Base-by-base conservation (phyloP, 2,329 filamentous ascomycete species). In the Podosphaera xanthii region DNA sequence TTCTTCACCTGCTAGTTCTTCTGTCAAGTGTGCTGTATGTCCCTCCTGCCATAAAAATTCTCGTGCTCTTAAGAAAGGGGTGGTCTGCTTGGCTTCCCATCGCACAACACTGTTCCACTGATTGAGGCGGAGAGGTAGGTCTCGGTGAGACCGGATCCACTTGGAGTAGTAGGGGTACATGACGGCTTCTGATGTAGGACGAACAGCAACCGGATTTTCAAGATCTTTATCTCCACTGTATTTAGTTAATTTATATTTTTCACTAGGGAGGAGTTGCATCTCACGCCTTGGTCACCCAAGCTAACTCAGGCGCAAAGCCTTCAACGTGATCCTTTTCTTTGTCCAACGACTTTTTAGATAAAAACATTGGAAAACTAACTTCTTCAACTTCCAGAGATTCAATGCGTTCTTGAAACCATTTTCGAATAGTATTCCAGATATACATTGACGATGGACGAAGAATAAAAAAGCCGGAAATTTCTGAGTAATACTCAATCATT, bases 21-120 rank as follows among this genome's bases (percentile, higher is more conserved):
- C 82, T 0, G 86, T 94, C 67, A 97, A 72, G 72, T 96, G 90
- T 50, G 92, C 92, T 38, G 85, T 88, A 61, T 69, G 66, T 61
- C 67, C 92, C 74, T 98, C 92, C 72, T 98, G 92, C 92, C 92
- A 98, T 64, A 97, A 74, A 72, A 98, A 98, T 72, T 98, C 92
- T 71, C 94, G 79, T 53, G 91, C 91, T 66, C 91, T 79, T 60
- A 98, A 78, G 76, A 97, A 97, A 46, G 81, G 81, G n/a, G 80
- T 83, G 33, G 80, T 83, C 71, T 94, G 88, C 77, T 97, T 97
- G 70, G 94, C 94, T 73, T 97, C 92, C 92, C 92, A 97, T 67
- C 91, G 82, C 56, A 96, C 84, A 34, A 87, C 84, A 64, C 67
- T 94, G 78, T 96, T 96, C 92, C 92, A 98, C 73, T 98, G 92